Conservation (phyloP, 495 filamentous ascomycete genomes). For the Penicillium ucsense region DNA sequence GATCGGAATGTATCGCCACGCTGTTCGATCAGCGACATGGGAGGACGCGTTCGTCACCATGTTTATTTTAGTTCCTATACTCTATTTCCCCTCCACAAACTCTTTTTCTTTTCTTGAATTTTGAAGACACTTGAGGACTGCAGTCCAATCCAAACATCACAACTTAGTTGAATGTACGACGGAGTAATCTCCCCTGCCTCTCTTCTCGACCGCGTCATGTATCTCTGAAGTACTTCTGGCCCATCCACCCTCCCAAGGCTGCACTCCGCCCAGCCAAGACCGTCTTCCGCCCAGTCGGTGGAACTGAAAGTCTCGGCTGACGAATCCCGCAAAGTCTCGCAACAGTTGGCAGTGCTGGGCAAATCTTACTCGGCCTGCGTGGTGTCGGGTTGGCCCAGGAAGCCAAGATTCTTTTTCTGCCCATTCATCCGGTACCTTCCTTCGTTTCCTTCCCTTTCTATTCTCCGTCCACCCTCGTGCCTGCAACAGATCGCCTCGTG, state of each 20-base stretch:
- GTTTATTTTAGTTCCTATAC: background rate
- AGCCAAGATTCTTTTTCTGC: slow-evolving; percentile 6
- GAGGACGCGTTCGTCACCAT: background rate
- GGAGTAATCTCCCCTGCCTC: no score
- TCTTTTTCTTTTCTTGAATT: background rate
- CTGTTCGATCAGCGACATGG: background rate
- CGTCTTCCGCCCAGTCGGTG: slow-evolving; percentile 13
- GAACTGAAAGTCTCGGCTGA: slow-evolving; percentile 20
- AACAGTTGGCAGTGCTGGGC: slow-evolving; percentile 9
- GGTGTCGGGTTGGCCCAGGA: slow-evolving; percentile 7
- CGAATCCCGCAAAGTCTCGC: slow-evolving; percentile 20
- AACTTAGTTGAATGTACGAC: no score
- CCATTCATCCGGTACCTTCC: slow-evolving; percentile 12
- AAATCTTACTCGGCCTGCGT: slow-evolving; percentile 10
- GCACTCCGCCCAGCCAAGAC: slow-evolving; percentile 14
- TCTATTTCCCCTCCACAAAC: background rate
- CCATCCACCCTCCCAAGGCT: no score
- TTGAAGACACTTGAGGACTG: no score
- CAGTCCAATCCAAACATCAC: no score
- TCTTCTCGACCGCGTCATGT: background rate
- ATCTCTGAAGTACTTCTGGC: background rate
- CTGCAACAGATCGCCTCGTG: background rate
- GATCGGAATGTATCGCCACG: no score
- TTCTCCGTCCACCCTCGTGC: background rate
- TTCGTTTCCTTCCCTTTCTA: slow-evolving; percentile 1